Percentiles rank a stretch among this genome's conserved stretches.
Evolutionary conservation across 176 grass and related monocot species (phyloP).

Genomic region (Aegilops speltoides): DNA sequence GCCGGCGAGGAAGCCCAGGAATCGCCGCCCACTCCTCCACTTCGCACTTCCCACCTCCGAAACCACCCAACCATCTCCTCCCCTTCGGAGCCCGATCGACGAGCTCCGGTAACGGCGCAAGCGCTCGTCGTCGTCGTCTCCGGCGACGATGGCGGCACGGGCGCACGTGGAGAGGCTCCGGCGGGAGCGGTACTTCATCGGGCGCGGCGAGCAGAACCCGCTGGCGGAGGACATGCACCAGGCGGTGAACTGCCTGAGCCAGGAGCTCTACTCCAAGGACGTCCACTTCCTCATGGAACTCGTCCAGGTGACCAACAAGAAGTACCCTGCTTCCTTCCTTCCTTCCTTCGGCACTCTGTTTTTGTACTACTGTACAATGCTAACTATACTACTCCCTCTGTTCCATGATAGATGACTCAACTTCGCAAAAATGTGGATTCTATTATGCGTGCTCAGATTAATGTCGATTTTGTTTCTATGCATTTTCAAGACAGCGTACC

Average conservation of each 20-base stretch:
- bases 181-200: slow-evolving; percentile 56
- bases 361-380: not conserved
- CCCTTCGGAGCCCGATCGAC: not conserved
- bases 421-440: too few relatives aligned
- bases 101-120: not conserved
- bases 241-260: slow-evolving; percentile 58
- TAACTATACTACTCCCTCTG: too few relatives aligned
- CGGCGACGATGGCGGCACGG: not conserved
- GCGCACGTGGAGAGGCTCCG: slow-evolving; percentile 75
- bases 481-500: not conserved
- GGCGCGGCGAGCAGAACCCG: slow-evolving; percentile 60
- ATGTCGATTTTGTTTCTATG: too few relatives aligned
- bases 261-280: slow-evolving; percentile 85
- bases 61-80: not conserved
- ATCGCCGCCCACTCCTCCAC: not conserved
- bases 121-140: not conserved
- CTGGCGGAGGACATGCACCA: slow-evolving; percentile 74
- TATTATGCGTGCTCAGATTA: too few relatives aligned
- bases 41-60: not conserved
- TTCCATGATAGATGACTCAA: too few relatives aligned
- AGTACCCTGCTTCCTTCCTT: not conserved
- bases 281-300: slow-evolving; percentile 93
- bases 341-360: not conserved
- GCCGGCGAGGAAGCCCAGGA: not conserved
- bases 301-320: slow-evolving; percentile 44